These are phyloP conservation scores for Schizosaccharomyces lindneri DNA, from an alignment of 805 yeast genomes.

Conservation along the genomic window DNA sequence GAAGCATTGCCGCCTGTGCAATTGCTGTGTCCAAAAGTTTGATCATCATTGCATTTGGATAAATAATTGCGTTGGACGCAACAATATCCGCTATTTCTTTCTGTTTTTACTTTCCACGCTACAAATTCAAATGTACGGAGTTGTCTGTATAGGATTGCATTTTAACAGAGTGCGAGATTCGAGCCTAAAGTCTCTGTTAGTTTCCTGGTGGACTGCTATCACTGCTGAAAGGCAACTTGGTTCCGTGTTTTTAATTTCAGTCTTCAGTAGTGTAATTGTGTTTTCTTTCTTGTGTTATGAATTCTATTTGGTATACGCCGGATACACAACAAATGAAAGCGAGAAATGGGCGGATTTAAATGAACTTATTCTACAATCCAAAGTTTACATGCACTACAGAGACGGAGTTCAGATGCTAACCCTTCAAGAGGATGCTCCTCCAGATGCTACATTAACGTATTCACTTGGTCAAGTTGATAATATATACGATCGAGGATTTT, in stretches of 20 bases:
- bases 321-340: constrained; percentile 53
- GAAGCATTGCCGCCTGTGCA: constrained; percentile 33
- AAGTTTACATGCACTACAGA: constrained; percentile 9
- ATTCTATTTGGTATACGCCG: constrained; percentile 27
- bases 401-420: neutral
- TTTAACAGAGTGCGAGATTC: neutral
- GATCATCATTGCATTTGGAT: constrained; percentile 46
- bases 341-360: constrained; percentile 48
- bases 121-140: constrained; percentile 22
- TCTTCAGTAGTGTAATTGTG: constrained; percentile 21
- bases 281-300: constrained; percentile 23
- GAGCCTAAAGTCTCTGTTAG: neutral
- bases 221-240: constrained; percentile 11
- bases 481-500: neutral
- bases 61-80: constrained; percentile 34
- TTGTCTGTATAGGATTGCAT: constrained; percentile 4
- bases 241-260: constrained; percentile 15
- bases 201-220: neutral
- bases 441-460: neutral
- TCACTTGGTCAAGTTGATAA: neutral
- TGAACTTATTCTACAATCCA: constrained; percentile 21
- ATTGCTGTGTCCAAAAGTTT: constrained; percentile 21
- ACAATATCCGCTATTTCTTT: constrained; percentile 38
- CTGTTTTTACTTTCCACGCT: constrained; percentile 27
- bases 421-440: neutral